These are phyloP conservation scores for Xylaria scruposa DNA, from an alignment of 495 filamentous ascomycete genomes.

Conservation along the genomic window DNA sequence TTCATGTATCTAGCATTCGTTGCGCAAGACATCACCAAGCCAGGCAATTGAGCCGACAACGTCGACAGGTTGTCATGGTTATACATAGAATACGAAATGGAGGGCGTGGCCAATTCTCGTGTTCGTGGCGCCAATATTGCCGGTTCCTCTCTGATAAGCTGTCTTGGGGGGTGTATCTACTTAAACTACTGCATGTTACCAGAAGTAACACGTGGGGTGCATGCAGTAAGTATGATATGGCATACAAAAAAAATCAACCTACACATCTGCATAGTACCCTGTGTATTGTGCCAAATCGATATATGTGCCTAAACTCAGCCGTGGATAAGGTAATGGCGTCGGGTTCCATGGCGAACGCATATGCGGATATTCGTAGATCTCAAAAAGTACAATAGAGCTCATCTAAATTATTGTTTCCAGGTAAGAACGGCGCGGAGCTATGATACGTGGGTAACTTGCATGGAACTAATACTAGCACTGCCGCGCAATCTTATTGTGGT, in stretches of 20 bases:
- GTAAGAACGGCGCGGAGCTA: not conserved
- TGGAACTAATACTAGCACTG: slow-evolving; percentile 8
- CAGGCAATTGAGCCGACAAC: not conserved
- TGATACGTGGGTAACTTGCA: slow-evolving; percentile 16
- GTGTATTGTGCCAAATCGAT: not conserved
- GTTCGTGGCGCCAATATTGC: slow-evolving; percentile 17
- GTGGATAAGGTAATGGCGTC: too few species aligned
- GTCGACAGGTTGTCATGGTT: slow-evolving; percentile 4
- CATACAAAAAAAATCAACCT: not conserved
- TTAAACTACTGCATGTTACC: not conserved
- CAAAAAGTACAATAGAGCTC: not conserved
- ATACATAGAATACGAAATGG: slow-evolving; percentile 22
- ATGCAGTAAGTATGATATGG: not conserved
- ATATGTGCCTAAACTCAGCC: not conserved
- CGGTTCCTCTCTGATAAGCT: not conserved
- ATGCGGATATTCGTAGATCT: slow-evolving; percentile 5
- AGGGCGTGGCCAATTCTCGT: slow-evolving; percentile 27
- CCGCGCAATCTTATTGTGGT: slow-evolving; percentile 20
- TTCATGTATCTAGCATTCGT: not conserved
- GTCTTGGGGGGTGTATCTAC: not conserved
- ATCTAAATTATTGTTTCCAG: not conserved
- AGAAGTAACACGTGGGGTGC: slow-evolving; percentile 3
- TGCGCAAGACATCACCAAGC: not conserved
- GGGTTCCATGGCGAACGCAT: not conserved
- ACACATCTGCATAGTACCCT: not conserved